Conservation (phyloP, 345 rosid genomes). For the Reutealis trisperma region DNA sequence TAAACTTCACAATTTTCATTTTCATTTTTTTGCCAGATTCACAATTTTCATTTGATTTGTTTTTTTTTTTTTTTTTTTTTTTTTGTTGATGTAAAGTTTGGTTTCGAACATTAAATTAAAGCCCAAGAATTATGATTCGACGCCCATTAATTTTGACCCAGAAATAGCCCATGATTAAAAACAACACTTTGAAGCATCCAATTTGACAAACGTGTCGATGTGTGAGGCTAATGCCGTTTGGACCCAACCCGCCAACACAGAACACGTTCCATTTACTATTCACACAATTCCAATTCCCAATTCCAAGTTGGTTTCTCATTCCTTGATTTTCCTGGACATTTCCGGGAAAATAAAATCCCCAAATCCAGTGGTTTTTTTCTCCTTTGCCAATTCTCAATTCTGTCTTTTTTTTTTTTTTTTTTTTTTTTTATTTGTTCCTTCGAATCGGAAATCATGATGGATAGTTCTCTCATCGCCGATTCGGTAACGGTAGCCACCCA, state of each 20-base stretch:
- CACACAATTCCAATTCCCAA: not conserved
- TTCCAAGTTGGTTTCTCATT: not conserved
- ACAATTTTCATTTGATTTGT: too few relatives aligned
- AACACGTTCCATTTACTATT: conserved; percentile 21
- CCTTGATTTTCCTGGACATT: not conserved
- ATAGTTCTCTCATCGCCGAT: conserved; percentile 52
- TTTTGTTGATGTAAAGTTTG: too few relatives aligned
- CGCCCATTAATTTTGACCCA: too few relatives aligned
- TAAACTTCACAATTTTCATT: too few relatives aligned
- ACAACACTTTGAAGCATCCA: too few relatives aligned
- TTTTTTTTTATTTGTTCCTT: too few relatives aligned
- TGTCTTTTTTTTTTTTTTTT: not conserved
- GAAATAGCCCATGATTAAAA: too few relatives aligned
- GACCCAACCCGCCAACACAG: not conserved
- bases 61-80: too few relatives aligned
- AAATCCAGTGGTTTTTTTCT: conserved; percentile 9
- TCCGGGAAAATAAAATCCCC: conserved; percentile 12
- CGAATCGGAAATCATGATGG: conserved; percentile 41
- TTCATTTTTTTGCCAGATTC: too few relatives aligned
- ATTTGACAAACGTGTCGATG: not conserved
- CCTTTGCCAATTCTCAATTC: conserved; percentile 8
- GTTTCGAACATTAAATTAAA: not conserved
- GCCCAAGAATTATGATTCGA: not conserved
- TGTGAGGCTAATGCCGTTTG: not conserved
- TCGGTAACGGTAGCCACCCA: conserved; percentile 41